Evolutionary conservation across 129 eudicot species (phyloP).

Genomic region (Smallanthus sonchifolius): DNA sequence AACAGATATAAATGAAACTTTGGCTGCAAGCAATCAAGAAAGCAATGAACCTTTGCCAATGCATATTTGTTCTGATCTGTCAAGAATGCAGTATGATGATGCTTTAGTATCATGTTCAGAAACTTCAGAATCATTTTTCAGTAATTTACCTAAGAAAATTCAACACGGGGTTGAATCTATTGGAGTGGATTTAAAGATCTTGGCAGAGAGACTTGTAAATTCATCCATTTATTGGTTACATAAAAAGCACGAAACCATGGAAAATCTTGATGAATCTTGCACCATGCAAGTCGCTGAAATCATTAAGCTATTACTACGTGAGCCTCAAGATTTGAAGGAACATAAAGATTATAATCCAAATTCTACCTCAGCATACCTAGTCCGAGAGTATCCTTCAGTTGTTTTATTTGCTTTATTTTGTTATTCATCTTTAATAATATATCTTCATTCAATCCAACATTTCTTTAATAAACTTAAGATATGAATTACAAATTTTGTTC

Average conservation of each 20-base stretch:
- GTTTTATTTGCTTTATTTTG: slow-evolving; percentile 9
- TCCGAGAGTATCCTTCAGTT: slow-evolving; percentile 83
- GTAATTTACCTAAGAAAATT: slow-evolving; percentile 53
- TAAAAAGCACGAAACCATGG: slow-evolving; percentile 25
- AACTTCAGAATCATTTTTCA: slow-evolving; percentile 64
- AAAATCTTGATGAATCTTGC: slow-evolving; percentile 27
- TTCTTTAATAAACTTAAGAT: slow-evolving; percentile 64
- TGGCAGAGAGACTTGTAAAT: slow-evolving; percentile 69
- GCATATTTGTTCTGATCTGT: slow-evolving; percentile 27
- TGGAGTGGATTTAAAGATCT: slow-evolving; percentile 63
- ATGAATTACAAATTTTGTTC: slow-evolving; percentile 80
- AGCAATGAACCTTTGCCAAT: slow-evolving; percentile 25
- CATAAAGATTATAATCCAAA: slow-evolving; percentile 28
- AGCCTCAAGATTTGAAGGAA: slow-evolving; percentile 67
- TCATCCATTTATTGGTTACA: slow-evolving; percentile 58
- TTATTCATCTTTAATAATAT: not conserved
- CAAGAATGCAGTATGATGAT: slow-evolving; percentile 35
- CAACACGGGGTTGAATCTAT: slow-evolving; percentile 64
- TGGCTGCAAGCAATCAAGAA: slow-evolving; percentile 15
- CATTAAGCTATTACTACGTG: slow-evolving; percentile 44
- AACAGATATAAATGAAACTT: slow-evolving; percentile 21
- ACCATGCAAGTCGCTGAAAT: slow-evolving; percentile 35
- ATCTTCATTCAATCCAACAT: slow-evolving; percentile 3
- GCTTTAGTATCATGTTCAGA: slow-evolving; percentile 41
- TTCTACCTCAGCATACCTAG: slow-evolving; percentile 36